Evolutionary conservation across 2,329 filamentous ascomycete species (phyloP), one percentile per base, ranked within the genome.

Genomic region (Colletotrichum sp.): DNA sequence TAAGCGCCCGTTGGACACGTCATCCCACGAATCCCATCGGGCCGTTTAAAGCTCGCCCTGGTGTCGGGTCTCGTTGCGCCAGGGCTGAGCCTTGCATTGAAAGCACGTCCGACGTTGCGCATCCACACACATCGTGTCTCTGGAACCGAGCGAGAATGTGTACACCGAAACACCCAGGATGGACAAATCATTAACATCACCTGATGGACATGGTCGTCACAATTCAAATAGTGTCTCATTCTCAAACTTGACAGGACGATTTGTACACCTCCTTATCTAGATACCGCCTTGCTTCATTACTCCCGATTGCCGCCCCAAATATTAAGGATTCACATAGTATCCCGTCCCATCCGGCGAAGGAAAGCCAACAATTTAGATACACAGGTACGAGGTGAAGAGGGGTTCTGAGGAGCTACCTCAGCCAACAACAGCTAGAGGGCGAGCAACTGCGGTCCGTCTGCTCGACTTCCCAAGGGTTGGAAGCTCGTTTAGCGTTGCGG

Each of bases 401-500:
- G 8, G 4, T 13, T 24, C 3, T 9, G 24, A 43, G 36, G 18
- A 11, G 34, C 21, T 36, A 18, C 54, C 24, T 55, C 59, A 69
- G n/a, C 33, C n/a, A 18, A 13, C 18, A 11, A 62, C 15, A 18
- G 57, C 12, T 21, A 51, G 36, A n/a, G 72, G 63, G n/a, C 70
- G 63, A 24, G 31, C 31, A 34, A 31, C 55, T 15, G 68, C 13
- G 59, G 59, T 8, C 51, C 68, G 27, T 66, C 63, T 27, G 68
- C 61, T 21, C 38, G 69, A 54, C 21, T 75, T 61, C 29, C 77
- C 78, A 54, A 79, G 79, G 34, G 66, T 77, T 36, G 82, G 82
- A 9, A 84, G 79, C 59, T 80, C 75, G 38, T 78, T 75, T 12
- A 79, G 61, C 7, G 77, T 76, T 8, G 69, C 69, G 29, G 80